Percentiles rank a stretch among this genome's conserved stretches.
These are phyloP conservation scores for Capsella bursapastoris DNA, from an alignment of 345 rosid species.

Conservation along the genomic window DNA sequence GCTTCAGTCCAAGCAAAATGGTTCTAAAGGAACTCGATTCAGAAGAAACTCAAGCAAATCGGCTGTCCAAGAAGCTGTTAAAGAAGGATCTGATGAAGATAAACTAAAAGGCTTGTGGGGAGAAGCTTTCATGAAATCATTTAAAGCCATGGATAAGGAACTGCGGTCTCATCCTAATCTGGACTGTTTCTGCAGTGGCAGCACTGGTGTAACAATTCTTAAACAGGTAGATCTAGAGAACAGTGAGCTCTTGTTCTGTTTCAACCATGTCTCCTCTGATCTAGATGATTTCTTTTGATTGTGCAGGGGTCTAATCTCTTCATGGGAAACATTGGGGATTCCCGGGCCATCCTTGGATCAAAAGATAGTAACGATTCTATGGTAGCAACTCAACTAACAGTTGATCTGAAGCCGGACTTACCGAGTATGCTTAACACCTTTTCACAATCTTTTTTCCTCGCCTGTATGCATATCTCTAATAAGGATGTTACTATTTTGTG, in stretches of 20 bases:
- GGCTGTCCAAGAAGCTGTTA: constrained; percentile 57
- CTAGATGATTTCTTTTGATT: constrained; percentile 1
- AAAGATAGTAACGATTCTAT: constrained; percentile 74
- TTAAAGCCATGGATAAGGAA: constrained; percentile 97
- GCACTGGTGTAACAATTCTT: constrained; percentile 91
- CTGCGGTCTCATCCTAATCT: constrained; percentile 84
- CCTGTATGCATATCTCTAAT: constrained; percentile 1
- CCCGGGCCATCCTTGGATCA: constrained; percentile 97
- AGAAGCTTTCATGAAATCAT: constrained; percentile 84
- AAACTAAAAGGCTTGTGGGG: constrained; percentile 70
- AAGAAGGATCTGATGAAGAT: constrained; percentile 63
- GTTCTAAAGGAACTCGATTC: constrained; percentile 61
- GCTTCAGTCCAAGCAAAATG: constrained; percentile 56
- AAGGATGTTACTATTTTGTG: constrained; percentile 7
- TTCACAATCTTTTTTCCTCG: neutral
- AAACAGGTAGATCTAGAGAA: constrained; percentile 69
- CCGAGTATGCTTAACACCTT: constrained; percentile 66
- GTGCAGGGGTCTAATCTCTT: constrained; percentile 86
- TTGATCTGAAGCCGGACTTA: constrained; percentile 96
- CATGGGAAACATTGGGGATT: constrained; percentile 98
- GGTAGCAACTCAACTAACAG: constrained; percentile 89
- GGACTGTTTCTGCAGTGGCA: constrained; percentile 99
- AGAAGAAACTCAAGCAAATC: constrained; percentile 58
- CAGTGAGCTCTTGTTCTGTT: neutral
- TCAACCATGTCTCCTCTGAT: constrained; percentile 15